Base-by-base conservation (phyloP, 192 early-diverging fungal genomes). In the Coemansia sp. region DNA sequence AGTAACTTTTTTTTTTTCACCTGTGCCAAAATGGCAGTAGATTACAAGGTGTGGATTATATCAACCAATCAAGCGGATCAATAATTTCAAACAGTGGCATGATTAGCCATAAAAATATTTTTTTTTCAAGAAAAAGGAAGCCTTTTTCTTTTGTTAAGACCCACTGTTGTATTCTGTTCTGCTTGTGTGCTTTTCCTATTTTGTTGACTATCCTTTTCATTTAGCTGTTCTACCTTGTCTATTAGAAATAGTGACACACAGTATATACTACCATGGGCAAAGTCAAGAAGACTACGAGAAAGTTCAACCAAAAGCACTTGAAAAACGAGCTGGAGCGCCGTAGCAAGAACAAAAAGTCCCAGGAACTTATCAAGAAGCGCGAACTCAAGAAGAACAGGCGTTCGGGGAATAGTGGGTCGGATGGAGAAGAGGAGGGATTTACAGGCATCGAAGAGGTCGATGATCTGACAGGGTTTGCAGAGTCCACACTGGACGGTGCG, bases 281-380 rank as follows among this genome's bases (percentile, higher is more conserved):
- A 57, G 77, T 56, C 16, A 76, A 68, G 68, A 94, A 94, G 75
- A 66, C 84, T 15, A 93, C 89, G 8, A 89, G 86, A 65, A 92
- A 90, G 84, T 94, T 88, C 70, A 85, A 89, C 63, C 89, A 91
- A 81, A 87, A 88, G 66, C 83, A 92, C 53, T 79, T 93, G 53
- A 90, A 91, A 72, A 79, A 82, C 58, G 81, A 82, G 52, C 81
- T 88, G 39, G 85, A 86, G 76, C 81, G 82, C 31, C 84, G 86
- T 34, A 59, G 78, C 52, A 84, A 86, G 56, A 71, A 79, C 64
- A 84, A 86, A 64, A 87, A 87, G 82, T 74, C 74, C 10, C 84
- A 86, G 68, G 77, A 86, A 57, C 66, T 76, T 21, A 57, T 83
- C 70, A 83, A 86, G 59, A 86, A 86, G 84, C 82, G 83, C 28